Base-by-base conservation (phyloP, 2,329 filamentous ascomycete genomes). In the Sclerotinia sclerotiorum region DNA sequence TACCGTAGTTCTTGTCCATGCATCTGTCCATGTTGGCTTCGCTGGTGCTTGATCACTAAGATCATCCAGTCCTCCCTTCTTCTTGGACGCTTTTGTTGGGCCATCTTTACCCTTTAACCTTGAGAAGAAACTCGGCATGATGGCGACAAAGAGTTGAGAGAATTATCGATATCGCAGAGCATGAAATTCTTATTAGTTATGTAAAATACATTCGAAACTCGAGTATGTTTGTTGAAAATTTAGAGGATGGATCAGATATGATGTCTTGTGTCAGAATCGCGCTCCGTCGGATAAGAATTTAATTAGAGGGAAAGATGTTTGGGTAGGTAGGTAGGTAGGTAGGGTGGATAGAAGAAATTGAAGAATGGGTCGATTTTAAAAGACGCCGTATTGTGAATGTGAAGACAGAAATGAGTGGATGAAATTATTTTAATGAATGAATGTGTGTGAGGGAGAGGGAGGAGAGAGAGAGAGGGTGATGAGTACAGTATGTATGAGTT, bases 21-120 rank as follows among this genome's bases (percentile, higher is more conserved):
- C 91, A 79, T 97, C 91, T 70, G 92, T 91, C 90, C 93, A 97
- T 79, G 85, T 86, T 68, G 91, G 91, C 80, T 93, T 93, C 70
- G 84, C 80, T 49, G 88, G 87, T 35, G 61, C 51, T 72, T 84
- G 81, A 69, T 86, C 79, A 62, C 82, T 78, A 21, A 82, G 78
- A 66, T 84, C 79, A 71, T 83, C 80, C 70, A 84, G 82, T 67
- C 82, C 80, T 72, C 84, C 86, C 81, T 93, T 94, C 81, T 90
- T 91, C 79, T 87, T 89, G 71, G 77, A 71, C 24, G 73, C 76
- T 74, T 84, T 84, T 69, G 81, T 79, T 73, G 82, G 80, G 77
- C 84, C 84, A 81, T 95, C 92, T 81, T 90, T 93, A 82, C 86
- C 85, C 84, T 92, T 93, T 80, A 77, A 71, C 68, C 75, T 73